These are phyloP conservation scores for Mariannaea sp. DNA, from an alignment of 2,329 filamentous ascomycete genomes.

Conservation along the genomic window DNA sequence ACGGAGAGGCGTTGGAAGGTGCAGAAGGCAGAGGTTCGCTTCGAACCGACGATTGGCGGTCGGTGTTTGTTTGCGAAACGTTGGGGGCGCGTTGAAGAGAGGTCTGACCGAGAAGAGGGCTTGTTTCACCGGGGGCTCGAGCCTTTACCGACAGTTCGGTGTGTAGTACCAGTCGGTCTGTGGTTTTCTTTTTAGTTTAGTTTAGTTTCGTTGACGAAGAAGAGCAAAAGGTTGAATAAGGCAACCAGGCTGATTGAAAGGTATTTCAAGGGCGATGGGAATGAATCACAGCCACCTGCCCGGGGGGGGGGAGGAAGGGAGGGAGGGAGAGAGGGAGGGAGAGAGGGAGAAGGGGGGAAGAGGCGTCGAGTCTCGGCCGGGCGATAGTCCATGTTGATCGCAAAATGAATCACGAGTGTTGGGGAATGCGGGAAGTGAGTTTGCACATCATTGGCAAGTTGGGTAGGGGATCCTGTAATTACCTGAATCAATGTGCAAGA, in stretches of 20 bases:
- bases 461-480: too few relatives aligned
- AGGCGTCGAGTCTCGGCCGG: background rate
- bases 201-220: background rate
- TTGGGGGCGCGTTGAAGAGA: background rate
- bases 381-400: background rate
- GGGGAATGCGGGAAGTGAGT: background rate
- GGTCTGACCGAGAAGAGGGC: background rate
- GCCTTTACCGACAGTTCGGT: too few relatives aligned
- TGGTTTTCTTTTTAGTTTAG: too few relatives aligned
- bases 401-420: background rate
- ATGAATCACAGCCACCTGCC: too few relatives aligned
- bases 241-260: slow-evolving; percentile 5
- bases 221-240: background rate
- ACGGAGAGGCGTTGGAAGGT: background rate
- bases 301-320: too few relatives aligned
- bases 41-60: background rate
- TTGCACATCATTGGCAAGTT: too few relatives aligned
- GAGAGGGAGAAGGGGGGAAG: too few relatives aligned
- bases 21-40: too few relatives aligned
- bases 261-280: background rate
- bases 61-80: background rate
- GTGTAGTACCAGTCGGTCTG: too few relatives aligned
- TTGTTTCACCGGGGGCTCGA: background rate
- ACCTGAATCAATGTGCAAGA: background rate
- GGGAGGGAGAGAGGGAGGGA: too few relatives aligned